A percentile compares a stretch with the other conserved stretches of the same genome.
These are phyloP conservation scores for Anastatica hierochuntica DNA, from an alignment of 345 rosid species.

Conservation along the genomic window DNA sequence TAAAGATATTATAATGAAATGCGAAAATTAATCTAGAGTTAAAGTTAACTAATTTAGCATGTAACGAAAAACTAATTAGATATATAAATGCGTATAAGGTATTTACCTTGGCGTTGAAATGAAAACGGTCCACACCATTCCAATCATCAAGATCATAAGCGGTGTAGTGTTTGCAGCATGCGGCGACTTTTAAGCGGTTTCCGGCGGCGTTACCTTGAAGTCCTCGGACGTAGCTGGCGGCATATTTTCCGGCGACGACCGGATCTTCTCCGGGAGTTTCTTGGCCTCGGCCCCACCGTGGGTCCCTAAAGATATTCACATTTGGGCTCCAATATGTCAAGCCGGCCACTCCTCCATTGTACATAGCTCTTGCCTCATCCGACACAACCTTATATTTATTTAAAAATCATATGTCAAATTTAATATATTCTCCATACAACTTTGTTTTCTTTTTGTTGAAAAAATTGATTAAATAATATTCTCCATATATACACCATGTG, in stretches of 20 bases:
- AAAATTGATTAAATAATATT: not conserved
- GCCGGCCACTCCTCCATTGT: slow-evolving; percentile 62
- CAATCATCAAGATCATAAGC: slow-evolving; percentile 97
- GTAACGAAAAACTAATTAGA: too few relatives aligned
- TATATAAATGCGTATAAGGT: too few relatives aligned
- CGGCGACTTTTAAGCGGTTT: slow-evolving; percentile 75
- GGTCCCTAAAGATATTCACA: slow-evolving; percentile 74
- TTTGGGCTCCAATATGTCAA: slow-evolving; percentile 79
- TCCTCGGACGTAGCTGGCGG: slow-evolving; percentile 65
- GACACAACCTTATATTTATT: slow-evolving; percentile 45
- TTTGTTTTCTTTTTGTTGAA: not conserved
- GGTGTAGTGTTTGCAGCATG: slow-evolving; percentile 94
- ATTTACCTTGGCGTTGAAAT: slow-evolving; percentile 72
- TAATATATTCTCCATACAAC: not conserved
- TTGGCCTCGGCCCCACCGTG: slow-evolving; percentile 86
- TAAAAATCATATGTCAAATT: not conserved
- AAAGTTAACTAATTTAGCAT: too few relatives aligned
- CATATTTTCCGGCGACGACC: slow-evolving; percentile 56
- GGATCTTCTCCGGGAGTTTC: slow-evolving; percentile 98
- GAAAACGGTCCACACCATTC: slow-evolving; percentile 81
- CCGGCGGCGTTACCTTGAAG: slow-evolving; percentile 51
- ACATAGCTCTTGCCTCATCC: slow-evolving; percentile 76
- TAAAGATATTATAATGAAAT: too few relatives aligned
- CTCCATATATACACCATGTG: slow-evolving; percentile 2
- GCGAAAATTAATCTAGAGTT: too few relatives aligned